Conservation (phyloP, 2,329 filamentous ascomycete species). For the Cladosporium sp. region DNA sequence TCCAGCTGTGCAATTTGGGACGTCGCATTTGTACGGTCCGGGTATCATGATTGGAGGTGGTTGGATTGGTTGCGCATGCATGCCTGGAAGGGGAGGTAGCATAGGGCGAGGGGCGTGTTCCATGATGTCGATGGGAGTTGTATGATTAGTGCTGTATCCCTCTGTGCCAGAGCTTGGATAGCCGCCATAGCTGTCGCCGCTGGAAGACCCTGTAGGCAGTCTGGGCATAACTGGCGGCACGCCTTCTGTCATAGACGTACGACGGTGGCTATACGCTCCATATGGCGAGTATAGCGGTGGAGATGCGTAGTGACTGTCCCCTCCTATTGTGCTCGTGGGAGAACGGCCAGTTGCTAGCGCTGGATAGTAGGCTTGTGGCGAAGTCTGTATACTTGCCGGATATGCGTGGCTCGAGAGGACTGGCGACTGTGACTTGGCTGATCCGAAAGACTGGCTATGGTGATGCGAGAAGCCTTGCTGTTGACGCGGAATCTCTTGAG, state of each 20-base stretch:
- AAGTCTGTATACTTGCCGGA: constrained; percentile 29
- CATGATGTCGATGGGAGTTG: constrained; percentile 37
- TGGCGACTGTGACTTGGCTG: constrained; percentile 33
- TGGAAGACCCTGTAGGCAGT: constrained; percentile 33
- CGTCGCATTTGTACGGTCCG: constrained; percentile 59
- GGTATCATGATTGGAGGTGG: constrained; percentile 30
- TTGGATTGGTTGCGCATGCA: constrained; percentile 21
- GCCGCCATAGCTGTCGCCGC: constrained; percentile 33
- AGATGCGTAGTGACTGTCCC: constrained; percentile 30
- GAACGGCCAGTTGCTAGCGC: constrained; percentile 25
- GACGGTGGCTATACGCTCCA: constrained; percentile 24
- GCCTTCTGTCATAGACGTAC: constrained; percentile 25
- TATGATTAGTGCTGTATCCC: constrained; percentile 37
- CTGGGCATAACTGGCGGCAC: constrained; percentile 24
- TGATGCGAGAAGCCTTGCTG: constrained; percentile 26
- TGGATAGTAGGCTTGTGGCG: constrained; percentile 27
- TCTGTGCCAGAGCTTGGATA: constrained; percentile 33
- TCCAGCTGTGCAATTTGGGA: constrained; percentile 65
- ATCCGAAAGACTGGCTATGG: constrained; percentile 32
- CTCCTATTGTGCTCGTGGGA: constrained; percentile 29
- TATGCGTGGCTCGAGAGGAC: constrained; percentile 27
- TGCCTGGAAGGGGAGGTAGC: constrained; percentile 39
- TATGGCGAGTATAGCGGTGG: constrained; percentile 22
- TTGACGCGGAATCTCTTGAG: constrained; percentile 26
- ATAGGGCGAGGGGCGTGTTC: constrained; percentile 32